These are phyloP conservation scores for Pseudopithomyces chartarum DNA, from an alignment of 2,329 filamentous ascomycete species.

Conservation along the genomic window DNA sequence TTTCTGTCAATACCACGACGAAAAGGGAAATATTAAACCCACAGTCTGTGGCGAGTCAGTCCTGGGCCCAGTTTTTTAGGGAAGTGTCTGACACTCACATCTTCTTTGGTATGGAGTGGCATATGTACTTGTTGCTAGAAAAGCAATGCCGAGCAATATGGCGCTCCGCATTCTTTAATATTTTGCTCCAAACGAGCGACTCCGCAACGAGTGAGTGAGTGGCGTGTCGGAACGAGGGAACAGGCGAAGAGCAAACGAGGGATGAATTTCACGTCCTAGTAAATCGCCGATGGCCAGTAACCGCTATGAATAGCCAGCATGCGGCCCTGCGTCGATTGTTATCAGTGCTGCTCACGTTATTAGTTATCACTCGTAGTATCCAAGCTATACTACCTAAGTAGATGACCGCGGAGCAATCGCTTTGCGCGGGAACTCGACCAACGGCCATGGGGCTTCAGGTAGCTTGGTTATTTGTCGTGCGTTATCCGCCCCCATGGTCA, in stretches of 20 bases:
- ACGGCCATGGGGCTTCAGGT: neutral
- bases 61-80: neutral
- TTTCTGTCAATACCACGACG: neutral
- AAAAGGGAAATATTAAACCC: slow-evolving; percentile 5
- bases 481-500: no score
- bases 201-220: neutral
- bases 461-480: neutral
- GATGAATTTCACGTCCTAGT: neutral
- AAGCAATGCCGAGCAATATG: slow-evolving; percentile 20
- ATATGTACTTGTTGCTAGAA: slow-evolving; percentile 21
- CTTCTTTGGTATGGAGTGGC: slow-evolving; percentile 14
- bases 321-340: neutral
- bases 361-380: no score
- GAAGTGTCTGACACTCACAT: slow-evolving; percentile 19
- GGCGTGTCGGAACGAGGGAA: neutral
- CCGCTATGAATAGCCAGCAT: neutral
- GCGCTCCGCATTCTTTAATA: slow-evolving; percentile 29
- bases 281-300: neutral
- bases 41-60: slow-evolving; percentile 19
- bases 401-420: neutral
- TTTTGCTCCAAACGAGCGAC: slow-evolving; percentile 6
- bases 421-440: neutral
- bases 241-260: slow-evolving; percentile 4
- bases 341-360: neutral
- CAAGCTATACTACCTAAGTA: no score